Percentiles rank a stretch among this genome's conserved stretches.
These are phyloP conservation scores for Hemerocallis citrina DNA, from an alignment of 106 monocot genomes.

Conservation along the genomic window DNA sequence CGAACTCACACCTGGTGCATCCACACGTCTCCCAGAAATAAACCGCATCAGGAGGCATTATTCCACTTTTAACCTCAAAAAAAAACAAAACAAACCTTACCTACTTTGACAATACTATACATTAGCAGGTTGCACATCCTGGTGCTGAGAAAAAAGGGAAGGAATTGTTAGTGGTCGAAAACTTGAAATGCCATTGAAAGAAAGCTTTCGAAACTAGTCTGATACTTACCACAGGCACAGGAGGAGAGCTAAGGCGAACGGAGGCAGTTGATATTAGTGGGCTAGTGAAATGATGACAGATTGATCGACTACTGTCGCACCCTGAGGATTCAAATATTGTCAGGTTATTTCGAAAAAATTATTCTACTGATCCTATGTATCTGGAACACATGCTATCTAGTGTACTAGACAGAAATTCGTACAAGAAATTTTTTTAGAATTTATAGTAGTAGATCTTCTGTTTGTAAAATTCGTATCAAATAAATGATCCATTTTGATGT, in stretches of 20 bases:
- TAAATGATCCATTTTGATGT: too few species aligned
- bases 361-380: background rate
- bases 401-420: too few species aligned
- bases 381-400: background rate
- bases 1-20: too few species aligned
- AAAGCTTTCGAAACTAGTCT: background rate
- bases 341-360: background rate
- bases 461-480: too few species aligned
- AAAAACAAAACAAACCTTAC: too few species aligned
- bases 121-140: slow-evolving; percentile 10
- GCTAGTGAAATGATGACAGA: slow-evolving; percentile 52
- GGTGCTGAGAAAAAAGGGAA: slow-evolving; percentile 5
- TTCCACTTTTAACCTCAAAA: too few species aligned
- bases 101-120: slow-evolving; percentile 38
- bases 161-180: background rate
- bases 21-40: too few species aligned
- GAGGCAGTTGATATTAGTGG: slow-evolving; percentile 36
- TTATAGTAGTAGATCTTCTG: background rate
- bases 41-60: too few species aligned
- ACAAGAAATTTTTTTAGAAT: too few species aligned
- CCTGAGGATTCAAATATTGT: slow-evolving; percentile 13
- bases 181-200: background rate
- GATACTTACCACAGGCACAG: slow-evolving; percentile 7
- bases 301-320: slow-evolving; percentile 66
- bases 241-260: slow-evolving; percentile 6